Conservation (phyloP, 1,139 yeast genomes). For the Geotrichum restrictum region DNA sequence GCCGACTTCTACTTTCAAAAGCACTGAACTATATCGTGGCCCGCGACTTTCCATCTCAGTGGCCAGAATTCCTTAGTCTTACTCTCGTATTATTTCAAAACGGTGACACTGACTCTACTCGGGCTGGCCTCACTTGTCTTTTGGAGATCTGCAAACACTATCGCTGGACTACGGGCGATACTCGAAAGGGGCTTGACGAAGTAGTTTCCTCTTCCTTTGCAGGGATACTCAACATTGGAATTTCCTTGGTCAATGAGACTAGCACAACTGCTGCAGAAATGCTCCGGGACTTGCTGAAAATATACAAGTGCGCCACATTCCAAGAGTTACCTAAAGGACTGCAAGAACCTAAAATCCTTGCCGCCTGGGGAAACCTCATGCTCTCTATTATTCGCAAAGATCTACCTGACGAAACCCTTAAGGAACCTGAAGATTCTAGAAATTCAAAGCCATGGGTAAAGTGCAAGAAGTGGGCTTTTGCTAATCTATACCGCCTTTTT, state of each 20-base stretch:
- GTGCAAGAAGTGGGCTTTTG: constrained; percentile 87
- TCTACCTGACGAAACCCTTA: constrained; percentile 50
- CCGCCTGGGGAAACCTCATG: constrained; percentile 76
- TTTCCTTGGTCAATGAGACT: constrained; percentile 48
- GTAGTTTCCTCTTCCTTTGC: constrained; percentile 67
- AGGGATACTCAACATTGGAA: constrained; percentile 62
- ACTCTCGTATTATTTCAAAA: constrained; percentile 57
- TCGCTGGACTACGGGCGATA: constrained; percentile 68
- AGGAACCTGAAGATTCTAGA: constrained; percentile 48
- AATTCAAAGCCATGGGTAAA: constrained; percentile 58
- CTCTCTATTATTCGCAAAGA: constrained; percentile 61
- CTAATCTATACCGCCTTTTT: constrained; percentile 71
- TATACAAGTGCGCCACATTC: constrained; percentile 73
- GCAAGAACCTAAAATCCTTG: constrained; percentile 55
- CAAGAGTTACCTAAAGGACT: constrained; percentile 70
- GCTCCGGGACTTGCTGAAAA: constrained; percentile 69
- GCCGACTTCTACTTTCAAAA: constrained; percentile 61
- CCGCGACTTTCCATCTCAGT: constrained; percentile 63
- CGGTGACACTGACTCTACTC: constrained; percentile 55
- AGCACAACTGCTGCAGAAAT: constrained; percentile 61
- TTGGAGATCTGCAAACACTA: constrained; percentile 70
- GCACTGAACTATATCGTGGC: constrained; percentile 63
- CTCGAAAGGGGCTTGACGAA: constrained; percentile 56
- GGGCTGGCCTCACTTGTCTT: constrained; percentile 73
- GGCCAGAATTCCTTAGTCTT: constrained; percentile 64